Conservation (phyloP, 352 stramenopile species). For the Globisporangium iwayamae region DNA sequence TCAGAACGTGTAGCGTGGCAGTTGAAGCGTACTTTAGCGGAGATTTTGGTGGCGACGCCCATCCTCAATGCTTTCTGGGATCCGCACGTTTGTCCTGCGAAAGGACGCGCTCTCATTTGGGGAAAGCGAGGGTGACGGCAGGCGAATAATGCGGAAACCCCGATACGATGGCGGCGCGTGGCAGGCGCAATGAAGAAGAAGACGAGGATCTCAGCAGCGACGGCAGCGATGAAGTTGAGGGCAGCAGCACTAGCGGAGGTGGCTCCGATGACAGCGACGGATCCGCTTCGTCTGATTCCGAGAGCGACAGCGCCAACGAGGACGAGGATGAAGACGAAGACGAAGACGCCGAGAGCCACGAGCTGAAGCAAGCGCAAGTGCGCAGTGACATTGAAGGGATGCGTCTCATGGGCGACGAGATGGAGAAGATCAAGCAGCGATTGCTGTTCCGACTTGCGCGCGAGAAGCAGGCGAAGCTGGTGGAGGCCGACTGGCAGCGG, state of each 20-base stretch:
- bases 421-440: slow-evolving; percentile 54
- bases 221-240: slow-evolving; percentile 15
- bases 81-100: slow-evolving; percentile 7
- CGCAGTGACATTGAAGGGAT: slow-evolving; percentile 40
- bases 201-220: slow-evolving; percentile 13
- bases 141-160: not conserved
- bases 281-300: not conserved
- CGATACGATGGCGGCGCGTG: not conserved
- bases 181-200: slow-evolving; percentile 10
- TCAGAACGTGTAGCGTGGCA: slow-evolving; percentile 7
- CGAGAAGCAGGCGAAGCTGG: slow-evolving; percentile 21
- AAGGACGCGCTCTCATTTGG: slow-evolving; percentile 3
- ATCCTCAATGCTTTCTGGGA: slow-evolving; percentile 4
- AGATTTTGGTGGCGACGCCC: not conserved
- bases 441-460: slow-evolving; percentile 42
- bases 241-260: slow-evolving; percentile 10
- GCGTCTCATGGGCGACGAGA: slow-evolving; percentile 47
- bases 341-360: not conserved
- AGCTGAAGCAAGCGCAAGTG: slow-evolving; percentile 31
- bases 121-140: not conserved
- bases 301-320: slow-evolving; percentile 10
- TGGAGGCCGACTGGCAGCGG: slow-evolving; percentile 19
- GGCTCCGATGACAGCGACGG: slow-evolving; percentile 8
- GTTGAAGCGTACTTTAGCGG: slow-evolving; percentile 5
- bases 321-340: slow-evolving; percentile 6